Evolutionary conservation across 2,329 filamentous ascomycete genomes (phyloP).

Genomic region (Fusarium drepaniforme): DNA sequence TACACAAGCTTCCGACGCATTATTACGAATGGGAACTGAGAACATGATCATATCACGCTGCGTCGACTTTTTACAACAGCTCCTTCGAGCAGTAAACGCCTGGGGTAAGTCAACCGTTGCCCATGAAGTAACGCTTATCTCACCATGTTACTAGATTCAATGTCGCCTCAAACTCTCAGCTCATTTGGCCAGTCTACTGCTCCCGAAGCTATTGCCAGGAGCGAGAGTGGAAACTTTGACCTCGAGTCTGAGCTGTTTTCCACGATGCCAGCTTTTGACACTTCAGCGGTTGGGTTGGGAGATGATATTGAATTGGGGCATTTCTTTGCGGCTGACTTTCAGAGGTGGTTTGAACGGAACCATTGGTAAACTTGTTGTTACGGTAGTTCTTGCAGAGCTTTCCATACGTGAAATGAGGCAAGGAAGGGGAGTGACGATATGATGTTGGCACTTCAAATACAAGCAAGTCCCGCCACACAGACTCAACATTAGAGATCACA

Average conservation of each 20-base stretch:
- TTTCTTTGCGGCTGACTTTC: neutral
- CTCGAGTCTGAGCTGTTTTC: neutral
- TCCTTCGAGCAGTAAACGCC: neutral
- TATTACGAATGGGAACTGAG: neutral
- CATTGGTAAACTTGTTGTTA: neutral
- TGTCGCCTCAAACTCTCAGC: neutral
- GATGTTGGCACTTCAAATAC: neutral
- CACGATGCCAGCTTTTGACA: neutral
- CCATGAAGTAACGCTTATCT: neutral
- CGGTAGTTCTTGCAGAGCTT: neutral
- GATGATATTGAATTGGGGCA: neutral
- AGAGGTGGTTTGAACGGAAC: slow-evolving; percentile 4
- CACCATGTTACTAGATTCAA: neutral
- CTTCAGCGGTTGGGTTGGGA: neutral
- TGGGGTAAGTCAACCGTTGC: neutral
- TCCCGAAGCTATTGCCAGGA: neutral
- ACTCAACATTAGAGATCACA: neutral
- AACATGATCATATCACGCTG: neutral
- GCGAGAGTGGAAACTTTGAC: neutral
- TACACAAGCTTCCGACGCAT: neutral
- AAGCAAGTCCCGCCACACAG: neutral
- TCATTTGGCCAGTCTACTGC: neutral
- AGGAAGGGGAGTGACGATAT: neutral
- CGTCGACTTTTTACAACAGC: neutral
- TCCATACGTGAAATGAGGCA: neutral